A percentile compares a stretch with the other conserved stretches of the same genome.
phyloP scores from a whole-genome alignment of 352 stramenopile species.

The Globisporangium paddicum region DNA sequence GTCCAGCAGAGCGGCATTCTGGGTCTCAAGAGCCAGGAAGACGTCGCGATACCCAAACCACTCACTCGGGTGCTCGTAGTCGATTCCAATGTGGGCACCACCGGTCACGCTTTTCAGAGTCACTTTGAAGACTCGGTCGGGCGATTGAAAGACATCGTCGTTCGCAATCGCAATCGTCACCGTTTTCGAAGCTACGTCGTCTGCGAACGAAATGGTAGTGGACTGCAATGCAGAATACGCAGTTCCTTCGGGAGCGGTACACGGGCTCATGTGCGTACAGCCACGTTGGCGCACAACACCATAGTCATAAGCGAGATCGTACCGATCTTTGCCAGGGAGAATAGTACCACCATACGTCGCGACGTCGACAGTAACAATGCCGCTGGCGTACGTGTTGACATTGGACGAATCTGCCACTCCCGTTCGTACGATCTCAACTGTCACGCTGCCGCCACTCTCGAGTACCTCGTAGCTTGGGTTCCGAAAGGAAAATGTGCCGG shows the following conservation, averaged over 20 bases:
- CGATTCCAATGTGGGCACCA: constrained; percentile 52
- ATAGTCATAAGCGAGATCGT: constrained; percentile 55
- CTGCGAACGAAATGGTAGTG: constrained; percentile 46
- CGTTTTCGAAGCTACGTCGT: constrained; percentile 33
- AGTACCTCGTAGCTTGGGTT: constrained; percentile 51
- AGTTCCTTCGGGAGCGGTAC: constrained; percentile 33
- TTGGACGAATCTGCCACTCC: constrained; percentile 36
- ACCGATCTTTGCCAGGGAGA: constrained; percentile 34
- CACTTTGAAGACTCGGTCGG: constrained; percentile 62
- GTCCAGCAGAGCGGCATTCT: constrained; percentile 31
- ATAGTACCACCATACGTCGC: constrained; percentile 52
- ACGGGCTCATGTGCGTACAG: constrained; percentile 65
- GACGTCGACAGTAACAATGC: constrained; percentile 49
- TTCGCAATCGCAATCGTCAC: constrained; percentile 51
- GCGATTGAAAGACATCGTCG: constrained; percentile 59
- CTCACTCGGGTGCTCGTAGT: constrained; percentile 55
- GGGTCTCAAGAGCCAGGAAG: constrained; percentile 39
- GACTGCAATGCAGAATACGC: constrained; percentile 46
- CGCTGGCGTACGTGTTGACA: constrained; percentile 62
- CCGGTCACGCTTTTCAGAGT: constrained; percentile 35
- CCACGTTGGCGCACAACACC: constrained; percentile 35
- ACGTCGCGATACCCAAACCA: constrained; percentile 38
- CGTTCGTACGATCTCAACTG: constrained; percentile 41
- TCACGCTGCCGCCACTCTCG: constrained; percentile 42
- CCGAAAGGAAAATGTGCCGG: constrained; percentile 60